Base-by-base conservation (phyloP, 139 green algal genomes). In the Microglena sp. region DNA sequence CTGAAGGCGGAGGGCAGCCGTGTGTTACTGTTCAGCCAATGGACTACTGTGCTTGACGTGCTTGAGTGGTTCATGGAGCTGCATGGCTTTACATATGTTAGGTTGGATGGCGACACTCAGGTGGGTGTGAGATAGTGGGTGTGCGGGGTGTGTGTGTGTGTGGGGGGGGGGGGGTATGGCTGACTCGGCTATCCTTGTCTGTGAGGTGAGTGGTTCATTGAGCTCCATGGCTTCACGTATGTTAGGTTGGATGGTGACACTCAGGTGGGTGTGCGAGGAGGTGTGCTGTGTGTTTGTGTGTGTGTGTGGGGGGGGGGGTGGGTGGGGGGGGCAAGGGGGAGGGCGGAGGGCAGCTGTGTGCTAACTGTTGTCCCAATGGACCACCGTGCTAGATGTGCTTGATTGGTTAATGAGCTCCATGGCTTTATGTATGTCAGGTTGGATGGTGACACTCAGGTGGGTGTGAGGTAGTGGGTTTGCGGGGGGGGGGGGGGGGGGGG, bases 231-330 rank as follows among this genome's bases (percentile, higher is more conserved):
- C 3, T 50, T 79, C 54, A 64, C 58, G 1, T 97, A 86, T 71
- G 68, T 89, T 31, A 75, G 92, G 6, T 77, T 97, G 54, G 92
- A 97, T 69, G 92, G 92, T 34, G 79, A 33, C 60, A 96, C 88
- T 0, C 69, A 79, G 35, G 84, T 84, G 64, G 33, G 63, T 45
- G 2, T n/a, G n/a, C n/a, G n/a, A n/a, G n/a, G n/a, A n/a, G n/a
- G n/a, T n/a, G n/a, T n/a, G n/a, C n/a, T n/a, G n/a, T n/a, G n/a
- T n/a, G n/a, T n/a, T n/a, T n/a, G n/a, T n/a, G n/a, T n/a, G n/a
- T n/a, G n/a, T n/a, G n/a, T n/a, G n/a, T n/a, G n/a, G n/a, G n/a
- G n/a, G n/a, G n/a, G n/a, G n/a, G n/a, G n/a, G n/a, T n/a, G n/a
- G n/a, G n/a, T n/a, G n/a, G n/a, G n/a, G n/a, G n/a, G n/a, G n/a